Evolutionary conservation across 768 basidiomycete species (phyloP).

Genomic region (Russula emetica): DNA sequence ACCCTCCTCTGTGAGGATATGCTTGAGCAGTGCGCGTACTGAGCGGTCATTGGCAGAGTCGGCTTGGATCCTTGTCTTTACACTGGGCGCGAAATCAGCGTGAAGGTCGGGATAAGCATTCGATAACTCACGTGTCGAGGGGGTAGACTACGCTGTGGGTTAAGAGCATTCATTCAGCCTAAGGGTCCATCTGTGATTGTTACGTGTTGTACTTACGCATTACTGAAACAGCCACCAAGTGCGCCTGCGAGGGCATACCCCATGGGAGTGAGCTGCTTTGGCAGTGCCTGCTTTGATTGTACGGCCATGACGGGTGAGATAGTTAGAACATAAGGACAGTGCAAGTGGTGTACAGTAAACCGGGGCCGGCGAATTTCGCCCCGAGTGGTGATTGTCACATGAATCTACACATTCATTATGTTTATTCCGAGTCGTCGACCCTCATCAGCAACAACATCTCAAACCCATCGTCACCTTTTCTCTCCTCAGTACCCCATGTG

Average conservation of each 20-base stretch:
- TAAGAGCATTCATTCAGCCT: constrained; percentile 8
- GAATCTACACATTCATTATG: too few relatives aligned
- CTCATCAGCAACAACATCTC: constrained; percentile 56
- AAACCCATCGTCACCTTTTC: constrained; percentile 65
- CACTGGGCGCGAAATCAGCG: constrained; percentile 43
- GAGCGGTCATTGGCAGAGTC: constrained; percentile 54
- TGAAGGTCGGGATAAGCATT: background rate
- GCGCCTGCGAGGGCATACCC: constrained; percentile 91
- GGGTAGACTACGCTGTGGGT: constrained; percentile 80
- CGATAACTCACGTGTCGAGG: constrained; percentile 59
- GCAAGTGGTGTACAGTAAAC: background rate
- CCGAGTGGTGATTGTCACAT: background rate
- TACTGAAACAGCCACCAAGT: constrained; percentile 87
- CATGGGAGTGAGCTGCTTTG: constrained; percentile 71
- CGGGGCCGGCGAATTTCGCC: background rate
- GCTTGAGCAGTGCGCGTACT: constrained; percentile 59
- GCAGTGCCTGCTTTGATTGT: constrained; percentile 44
- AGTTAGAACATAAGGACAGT: constrained; percentile 1
- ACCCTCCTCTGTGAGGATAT: constrained; percentile 78
- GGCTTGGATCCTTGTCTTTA: constrained; percentile 94
- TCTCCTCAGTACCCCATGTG: constrained; percentile 39
- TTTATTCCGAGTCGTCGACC: too few relatives aligned
- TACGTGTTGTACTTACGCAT: constrained; percentile 59
- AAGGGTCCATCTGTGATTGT: background rate
- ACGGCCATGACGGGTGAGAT: constrained; percentile 34